Conservation (phyloP, 2,329 filamentous ascomycete species). For the Colletotrichum tofieldiae region DNA sequence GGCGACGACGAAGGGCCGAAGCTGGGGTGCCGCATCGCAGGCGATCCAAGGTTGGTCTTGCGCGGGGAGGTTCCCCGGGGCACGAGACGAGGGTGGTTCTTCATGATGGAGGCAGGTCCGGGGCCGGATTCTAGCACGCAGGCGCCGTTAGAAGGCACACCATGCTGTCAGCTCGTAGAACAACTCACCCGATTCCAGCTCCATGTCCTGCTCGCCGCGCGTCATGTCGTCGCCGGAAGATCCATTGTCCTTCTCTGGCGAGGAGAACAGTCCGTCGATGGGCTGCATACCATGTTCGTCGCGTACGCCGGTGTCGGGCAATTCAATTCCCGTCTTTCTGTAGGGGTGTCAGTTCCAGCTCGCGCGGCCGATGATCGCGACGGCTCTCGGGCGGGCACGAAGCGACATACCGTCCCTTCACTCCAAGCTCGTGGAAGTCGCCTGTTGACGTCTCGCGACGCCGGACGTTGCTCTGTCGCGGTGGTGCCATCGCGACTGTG, state of each 20-base stretch:
- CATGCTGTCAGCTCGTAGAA: slow-evolving; percentile 11
- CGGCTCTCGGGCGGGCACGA: neutral
- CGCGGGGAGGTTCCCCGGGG: slow-evolving; percentile 66
- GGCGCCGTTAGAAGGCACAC: slow-evolving; percentile 45
- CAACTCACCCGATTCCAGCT: slow-evolving; percentile 65
- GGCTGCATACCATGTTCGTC: slow-evolving; percentile 95
- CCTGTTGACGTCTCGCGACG: slow-evolving; percentile 52
- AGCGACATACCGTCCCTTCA: slow-evolving; percentile 63
- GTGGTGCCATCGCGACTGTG: slow-evolving; percentile 37
- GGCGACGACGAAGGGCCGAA: slow-evolving; percentile 69
- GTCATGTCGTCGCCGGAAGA: slow-evolving; percentile 50
- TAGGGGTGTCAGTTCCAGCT: slow-evolving; percentile 7
- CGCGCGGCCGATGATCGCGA: neutral
- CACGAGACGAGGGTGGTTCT: slow-evolving; percentile 54
- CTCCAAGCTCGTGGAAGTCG: slow-evolving; percentile 65
- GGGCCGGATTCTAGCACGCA: slow-evolving; percentile 63
- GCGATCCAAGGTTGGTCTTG: slow-evolving; percentile 74
- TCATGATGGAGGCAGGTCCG: slow-evolving; percentile 68
- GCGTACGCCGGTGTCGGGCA: slow-evolving; percentile 84
- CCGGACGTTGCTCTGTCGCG: slow-evolving; percentile 33
- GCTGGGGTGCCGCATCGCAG: slow-evolving; percentile 74
- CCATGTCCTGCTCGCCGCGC: slow-evolving; percentile 65
- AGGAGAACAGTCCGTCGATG: slow-evolving; percentile 90
- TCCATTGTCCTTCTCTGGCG: slow-evolving; percentile 72
- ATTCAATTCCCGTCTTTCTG: slow-evolving; percentile 90